Evolutionary conservation across 2,329 filamentous ascomycete genomes (phyloP).

Genomic region (Aspergillus fructus): DNA sequence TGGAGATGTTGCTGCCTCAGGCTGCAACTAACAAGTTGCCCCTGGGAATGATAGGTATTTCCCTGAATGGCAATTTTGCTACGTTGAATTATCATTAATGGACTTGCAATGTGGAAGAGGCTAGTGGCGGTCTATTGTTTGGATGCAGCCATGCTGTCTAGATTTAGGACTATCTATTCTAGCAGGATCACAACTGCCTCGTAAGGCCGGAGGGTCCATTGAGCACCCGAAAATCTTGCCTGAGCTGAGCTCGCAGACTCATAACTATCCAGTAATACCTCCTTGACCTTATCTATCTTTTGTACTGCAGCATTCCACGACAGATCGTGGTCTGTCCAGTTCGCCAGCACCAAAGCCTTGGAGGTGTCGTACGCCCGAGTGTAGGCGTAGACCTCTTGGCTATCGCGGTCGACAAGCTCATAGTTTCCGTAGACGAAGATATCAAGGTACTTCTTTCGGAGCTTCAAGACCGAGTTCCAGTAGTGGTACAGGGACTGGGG

Average conservation of each 20-base stretch:
- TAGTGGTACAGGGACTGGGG: constrained; percentile 57
- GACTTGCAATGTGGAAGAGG: background rate
- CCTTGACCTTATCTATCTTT: constrained; percentile 25
- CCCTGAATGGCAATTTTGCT: background rate
- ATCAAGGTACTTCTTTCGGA: constrained; percentile 62
- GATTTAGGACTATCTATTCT: background rate
- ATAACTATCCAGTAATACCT: constrained; percentile 35
- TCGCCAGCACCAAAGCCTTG: constrained; percentile 36
- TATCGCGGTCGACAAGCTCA: constrained; percentile 52
- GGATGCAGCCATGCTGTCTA: background rate
- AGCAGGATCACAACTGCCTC: constrained; percentile 29
- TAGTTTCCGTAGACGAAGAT: constrained; percentile 69
- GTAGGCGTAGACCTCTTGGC: constrained; percentile 58
- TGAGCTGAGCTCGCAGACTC: constrained; percentile 20
- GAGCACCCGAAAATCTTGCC: constrained; percentile 23
- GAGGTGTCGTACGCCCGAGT: constrained; percentile 41
- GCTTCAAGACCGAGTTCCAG: constrained; percentile 59
- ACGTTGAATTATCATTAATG: background rate
- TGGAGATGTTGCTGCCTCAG: constrained; percentile 4
- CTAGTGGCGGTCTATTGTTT: background rate
- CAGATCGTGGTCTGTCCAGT: constrained; percentile 33
- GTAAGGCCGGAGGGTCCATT: constrained; percentile 34
- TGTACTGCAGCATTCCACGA: constrained; percentile 34
- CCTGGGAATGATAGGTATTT: background rate
- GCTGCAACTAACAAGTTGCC: background rate